Evolutionary conservation across 1,139 yeast genomes (phyloP).

Genomic region (Sugiyamaella neomexicana): DNA sequence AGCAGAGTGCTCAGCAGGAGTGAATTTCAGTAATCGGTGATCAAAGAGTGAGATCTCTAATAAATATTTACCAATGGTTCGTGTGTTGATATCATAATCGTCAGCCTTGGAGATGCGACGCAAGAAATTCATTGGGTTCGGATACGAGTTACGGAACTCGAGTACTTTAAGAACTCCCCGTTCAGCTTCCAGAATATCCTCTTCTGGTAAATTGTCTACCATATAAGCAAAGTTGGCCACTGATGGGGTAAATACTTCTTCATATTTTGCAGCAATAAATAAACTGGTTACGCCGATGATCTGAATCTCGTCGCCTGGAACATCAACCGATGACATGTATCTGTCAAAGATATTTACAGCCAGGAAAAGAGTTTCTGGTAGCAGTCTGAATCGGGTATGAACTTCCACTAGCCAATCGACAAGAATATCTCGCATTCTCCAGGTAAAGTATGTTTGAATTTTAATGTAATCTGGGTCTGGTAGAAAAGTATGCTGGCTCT

Average conservation of each 20-base stretch:
- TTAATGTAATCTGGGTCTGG: constrained; percentile 76
- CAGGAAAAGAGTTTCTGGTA: constrained; percentile 87
- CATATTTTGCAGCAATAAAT: constrained; percentile 93
- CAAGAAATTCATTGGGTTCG: constrained; percentile 91
- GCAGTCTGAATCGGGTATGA: constrained; percentile 78
- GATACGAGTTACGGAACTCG: constrained; percentile 79
- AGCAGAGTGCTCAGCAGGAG: constrained; percentile 86
- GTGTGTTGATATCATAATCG: constrained; percentile 86
- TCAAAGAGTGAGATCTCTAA: constrained; percentile 81
- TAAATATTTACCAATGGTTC: constrained; percentile 88
- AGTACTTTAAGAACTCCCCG: constrained; percentile 74
- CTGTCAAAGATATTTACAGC: constrained; percentile 92
- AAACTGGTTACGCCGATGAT: constrained; percentile 86
- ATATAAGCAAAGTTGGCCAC: constrained; percentile 85
- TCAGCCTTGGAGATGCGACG: constrained; percentile 94
- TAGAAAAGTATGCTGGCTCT: constrained; percentile 69
- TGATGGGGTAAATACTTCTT: constrained; percentile 90
- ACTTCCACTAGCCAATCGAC: constrained; percentile 96
- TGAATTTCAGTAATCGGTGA: constrained; percentile 71
- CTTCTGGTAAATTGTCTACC: constrained; percentile 81
- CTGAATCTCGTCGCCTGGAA: constrained; percentile 82
- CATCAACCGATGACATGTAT: constrained; percentile 76
- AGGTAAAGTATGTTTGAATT: constrained; percentile 57
- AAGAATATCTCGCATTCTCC: constrained; percentile 83
- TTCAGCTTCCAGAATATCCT: constrained; percentile 85